A percentile compares a stretch with the other conserved stretches of the same genome.
phyloP scores from a whole-genome alignment of 345 rosid species.

The Pistacia atlantica region DNA sequence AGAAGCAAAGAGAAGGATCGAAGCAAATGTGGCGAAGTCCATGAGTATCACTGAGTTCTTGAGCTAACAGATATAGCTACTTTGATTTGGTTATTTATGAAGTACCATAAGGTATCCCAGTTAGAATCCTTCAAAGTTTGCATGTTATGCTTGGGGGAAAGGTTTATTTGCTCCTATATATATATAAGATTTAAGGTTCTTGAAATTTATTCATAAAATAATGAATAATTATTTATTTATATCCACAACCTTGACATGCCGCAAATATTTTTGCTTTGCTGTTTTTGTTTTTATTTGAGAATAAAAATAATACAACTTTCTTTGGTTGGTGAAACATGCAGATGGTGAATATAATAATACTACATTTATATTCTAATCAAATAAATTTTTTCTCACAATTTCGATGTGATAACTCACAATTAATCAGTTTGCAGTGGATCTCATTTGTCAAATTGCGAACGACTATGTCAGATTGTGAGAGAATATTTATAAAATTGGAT shows the following conservation, averaged over 20 bases:
- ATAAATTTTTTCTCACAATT: too few relatives aligned
- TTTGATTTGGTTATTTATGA: background rate
- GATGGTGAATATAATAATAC: background rate
- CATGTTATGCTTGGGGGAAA: background rate
- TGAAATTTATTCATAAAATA: background rate
- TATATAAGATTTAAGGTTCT: background rate
- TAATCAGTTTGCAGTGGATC: too few relatives aligned
- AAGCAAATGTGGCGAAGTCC: slow-evolving; percentile 23
- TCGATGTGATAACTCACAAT: too few relatives aligned
- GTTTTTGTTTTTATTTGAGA: too few relatives aligned
- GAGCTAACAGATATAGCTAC: background rate
- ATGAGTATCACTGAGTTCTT: slow-evolving; percentile 5
- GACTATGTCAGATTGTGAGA: too few relatives aligned
- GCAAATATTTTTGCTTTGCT: too few relatives aligned
- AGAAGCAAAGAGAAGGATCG: slow-evolving; percentile 16
- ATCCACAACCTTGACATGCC: slow-evolving; percentile 24
- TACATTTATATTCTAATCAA: too few relatives aligned
- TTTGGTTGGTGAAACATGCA: slow-evolving; percentile 13
- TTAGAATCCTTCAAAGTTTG: background rate
- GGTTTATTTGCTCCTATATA: background rate
- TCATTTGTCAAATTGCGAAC: too few relatives aligned
- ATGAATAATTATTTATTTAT: background rate
- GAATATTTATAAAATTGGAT: too few relatives aligned
- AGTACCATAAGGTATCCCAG: background rate
- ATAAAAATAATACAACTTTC: too few relatives aligned